Percentiles rank a stretch among this genome's conserved stretches.
Conservation (phyloP, 306 rosid genomes). For the Neltuma alba region DNA sequence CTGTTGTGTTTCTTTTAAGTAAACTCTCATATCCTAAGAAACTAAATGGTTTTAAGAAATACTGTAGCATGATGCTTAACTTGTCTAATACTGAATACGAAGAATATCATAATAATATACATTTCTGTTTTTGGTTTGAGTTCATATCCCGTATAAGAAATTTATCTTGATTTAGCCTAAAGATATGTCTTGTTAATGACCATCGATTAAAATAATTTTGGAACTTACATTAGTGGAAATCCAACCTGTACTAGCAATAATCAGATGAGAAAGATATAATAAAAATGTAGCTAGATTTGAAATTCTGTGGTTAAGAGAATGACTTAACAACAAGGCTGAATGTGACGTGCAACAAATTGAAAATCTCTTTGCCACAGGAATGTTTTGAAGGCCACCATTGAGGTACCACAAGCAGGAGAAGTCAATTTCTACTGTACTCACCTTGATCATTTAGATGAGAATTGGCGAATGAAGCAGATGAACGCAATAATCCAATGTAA, state of each 20-base stretch:
- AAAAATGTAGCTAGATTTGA: slow-evolving; percentile 22
- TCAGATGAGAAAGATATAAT: slow-evolving; percentile 13
- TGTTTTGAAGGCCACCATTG: slow-evolving; percentile 89
- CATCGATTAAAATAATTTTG: slow-evolving; percentile 22
- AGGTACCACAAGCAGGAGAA: slow-evolving; percentile 85
- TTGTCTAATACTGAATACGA: background rate
- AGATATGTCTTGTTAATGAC: slow-evolving; percentile 28
- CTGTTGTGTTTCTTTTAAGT: slow-evolving; percentile 23
- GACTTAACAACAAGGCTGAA: slow-evolving; percentile 35
- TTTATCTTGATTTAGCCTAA: slow-evolving; percentile 32
- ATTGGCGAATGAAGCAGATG: slow-evolving; percentile 97
- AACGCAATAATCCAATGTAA: slow-evolving; percentile 77
- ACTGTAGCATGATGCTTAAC: background rate
- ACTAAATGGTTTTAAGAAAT: background rate
- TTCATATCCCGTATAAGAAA: slow-evolving; percentile 2
- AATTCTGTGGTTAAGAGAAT: slow-evolving; percentile 30
- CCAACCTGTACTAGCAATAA: slow-evolving; percentile 30
- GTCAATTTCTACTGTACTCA: slow-evolving; percentile 83
- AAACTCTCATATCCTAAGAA: slow-evolving; percentile 19
- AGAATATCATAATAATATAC: background rate
- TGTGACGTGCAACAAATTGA: slow-evolving; percentile 27
- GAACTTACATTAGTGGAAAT: slow-evolving; percentile 31
- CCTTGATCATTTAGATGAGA: slow-evolving; percentile 95
- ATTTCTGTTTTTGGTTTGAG: slow-evolving; percentile 12
- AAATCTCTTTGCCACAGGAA: slow-evolving; percentile 57